Conservation (phyloP, 768 basidiomycete genomes). For the Harrya chromipes region DNA sequence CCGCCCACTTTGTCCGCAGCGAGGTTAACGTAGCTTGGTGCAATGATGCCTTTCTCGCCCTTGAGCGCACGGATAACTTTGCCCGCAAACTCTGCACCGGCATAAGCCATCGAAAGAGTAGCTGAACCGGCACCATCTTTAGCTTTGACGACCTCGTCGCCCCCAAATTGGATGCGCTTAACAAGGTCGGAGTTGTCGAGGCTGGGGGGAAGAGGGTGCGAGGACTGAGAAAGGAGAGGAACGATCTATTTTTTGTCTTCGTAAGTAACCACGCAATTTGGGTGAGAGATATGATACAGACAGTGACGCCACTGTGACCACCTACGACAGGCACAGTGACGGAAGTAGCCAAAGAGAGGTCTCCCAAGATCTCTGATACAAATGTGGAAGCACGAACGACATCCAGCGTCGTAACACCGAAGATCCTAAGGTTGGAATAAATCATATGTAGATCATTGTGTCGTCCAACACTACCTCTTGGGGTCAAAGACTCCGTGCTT, state of each 20-base stretch:
- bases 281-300: conserved; percentile 30
- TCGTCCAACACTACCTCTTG: conserved; percentile 58
- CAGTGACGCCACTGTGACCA: conserved; percentile 91
- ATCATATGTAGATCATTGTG: neutral
- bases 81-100: conserved; percentile 85
- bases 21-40: conserved; percentile 83
- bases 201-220: conserved; percentile 66
- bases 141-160: conserved; percentile 97
- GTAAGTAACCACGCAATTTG: conserved; percentile 5
- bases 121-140: conserved; percentile 91
- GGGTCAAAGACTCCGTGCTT: conserved; percentile 88
- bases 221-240: conserved; percentile 88
- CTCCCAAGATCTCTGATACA: conserved; percentile 72
- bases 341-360: conserved; percentile 57
- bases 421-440: conserved; percentile 54
- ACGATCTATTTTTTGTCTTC: conserved; percentile 57
- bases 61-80: conserved; percentile 82
- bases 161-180: conserved; percentile 91
- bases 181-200: conserved; percentile 50
- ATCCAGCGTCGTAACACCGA: conserved; percentile 97
- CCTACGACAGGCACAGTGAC: conserved; percentile 88
- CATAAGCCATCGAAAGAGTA: conserved; percentile 95
- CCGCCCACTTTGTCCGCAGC: conserved; percentile 67
- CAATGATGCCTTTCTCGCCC: conserved; percentile 84
- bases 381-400: conserved; percentile 98